Base-by-base conservation (phyloP, 805 yeast genomes). In the Saturnispora kantuleensis region DNA sequence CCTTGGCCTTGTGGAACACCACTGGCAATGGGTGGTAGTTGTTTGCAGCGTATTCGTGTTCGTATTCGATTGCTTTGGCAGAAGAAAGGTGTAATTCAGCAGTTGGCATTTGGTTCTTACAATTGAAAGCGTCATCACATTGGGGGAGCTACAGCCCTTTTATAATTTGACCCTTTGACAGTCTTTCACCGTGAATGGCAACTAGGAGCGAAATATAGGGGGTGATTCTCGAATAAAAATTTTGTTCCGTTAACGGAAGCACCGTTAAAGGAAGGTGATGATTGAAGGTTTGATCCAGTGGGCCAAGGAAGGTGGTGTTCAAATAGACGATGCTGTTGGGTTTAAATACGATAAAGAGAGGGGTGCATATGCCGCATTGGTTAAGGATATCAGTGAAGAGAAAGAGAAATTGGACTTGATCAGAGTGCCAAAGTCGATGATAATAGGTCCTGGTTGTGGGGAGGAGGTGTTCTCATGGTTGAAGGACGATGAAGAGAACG, bases 1-100 rank as follows among this genome's bases (percentile, higher is more conserved):
- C 97, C 48, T 63, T 52, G 12, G 95, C 97, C 57, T 73, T 79
- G 57, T 84, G 74, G 67, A 90, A 84, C 12, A 90, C 97, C 48
- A 90, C 96, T 10, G 97, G 97, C 51, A 90, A 69, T 42, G 97
- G 97, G 67, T 87, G 96, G 70, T 90, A 90, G 72, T 90, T 90
- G 69, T 89, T 97, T 29, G 97, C 97, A 40, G 96, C 85, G 68
- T 84, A 87, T 49, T 82, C 68, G 45, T 74, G 66, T 66, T 90
- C 97, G 67, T 74, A 78, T 43, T 74, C 69, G 49, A 68, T 68
- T 33, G 96, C 84, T 50, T 78, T 70, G 30, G 65, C 62, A 2
- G 95, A 81, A 1, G 90, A 75, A 29, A 82, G 66, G 54, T 67
- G 66, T 53, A 66, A 69, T 55, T 67, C 63, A 44, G 69, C 65